Conservation (phyloP, 805 yeast genomes). For the Wickerhamiella azymoides region DNA sequence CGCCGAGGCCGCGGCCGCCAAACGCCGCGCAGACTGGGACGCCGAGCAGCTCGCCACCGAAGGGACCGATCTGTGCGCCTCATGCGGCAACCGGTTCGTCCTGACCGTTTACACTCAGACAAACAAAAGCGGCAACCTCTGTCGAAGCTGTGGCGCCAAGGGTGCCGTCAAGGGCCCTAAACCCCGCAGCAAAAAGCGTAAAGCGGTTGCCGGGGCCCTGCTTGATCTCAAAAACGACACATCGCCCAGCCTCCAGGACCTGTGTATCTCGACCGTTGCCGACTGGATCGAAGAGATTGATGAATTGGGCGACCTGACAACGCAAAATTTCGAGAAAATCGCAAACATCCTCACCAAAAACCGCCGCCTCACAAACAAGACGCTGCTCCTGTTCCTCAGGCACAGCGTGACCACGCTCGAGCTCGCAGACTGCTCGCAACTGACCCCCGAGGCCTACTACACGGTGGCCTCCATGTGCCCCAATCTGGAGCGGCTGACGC, state of each 20-base stretch:
- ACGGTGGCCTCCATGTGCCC: slow-evolving; percentile 73
- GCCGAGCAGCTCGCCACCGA: slow-evolving; percentile 23
- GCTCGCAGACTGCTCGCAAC: slow-evolving; percentile 86
- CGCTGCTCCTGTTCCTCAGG: slow-evolving; percentile 60
- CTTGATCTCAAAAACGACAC: slow-evolving; percentile 54
- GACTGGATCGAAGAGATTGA: slow-evolving; percentile 61
- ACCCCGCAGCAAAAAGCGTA: slow-evolving; percentile 49
- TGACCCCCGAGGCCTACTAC: slow-evolving; percentile 49
- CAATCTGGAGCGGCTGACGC: slow-evolving; percentile 43
- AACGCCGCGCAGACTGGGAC: slow-evolving; percentile 14
- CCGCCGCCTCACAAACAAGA: slow-evolving; percentile 59
- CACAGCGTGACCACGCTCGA: slow-evolving; percentile 44
- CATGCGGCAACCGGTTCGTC: slow-evolving; percentile 44
- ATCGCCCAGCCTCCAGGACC: slow-evolving; percentile 60
- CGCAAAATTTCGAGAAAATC: slow-evolving; percentile 52
- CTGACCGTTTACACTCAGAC: slow-evolving; percentile 47
- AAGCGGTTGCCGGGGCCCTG: slow-evolving; percentile 71
- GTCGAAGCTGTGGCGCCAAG: slow-evolving; percentile 48
- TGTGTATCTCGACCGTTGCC: slow-evolving; percentile 58
- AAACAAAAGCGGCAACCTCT: slow-evolving; percentile 34
- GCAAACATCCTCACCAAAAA: slow-evolving; percentile 68
- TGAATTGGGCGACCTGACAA: slow-evolving; percentile 76
- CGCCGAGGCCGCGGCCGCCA: slow-evolving; percentile 20
- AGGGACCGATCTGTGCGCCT: slow-evolving; percentile 46
- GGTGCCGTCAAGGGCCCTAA: slow-evolving; percentile 28